Evolutionary conservation across 495 filamentous ascomycete genomes (phyloP), one percentile per base, ranked within the genome.

Genomic region (Penicillium angulare): DNA sequence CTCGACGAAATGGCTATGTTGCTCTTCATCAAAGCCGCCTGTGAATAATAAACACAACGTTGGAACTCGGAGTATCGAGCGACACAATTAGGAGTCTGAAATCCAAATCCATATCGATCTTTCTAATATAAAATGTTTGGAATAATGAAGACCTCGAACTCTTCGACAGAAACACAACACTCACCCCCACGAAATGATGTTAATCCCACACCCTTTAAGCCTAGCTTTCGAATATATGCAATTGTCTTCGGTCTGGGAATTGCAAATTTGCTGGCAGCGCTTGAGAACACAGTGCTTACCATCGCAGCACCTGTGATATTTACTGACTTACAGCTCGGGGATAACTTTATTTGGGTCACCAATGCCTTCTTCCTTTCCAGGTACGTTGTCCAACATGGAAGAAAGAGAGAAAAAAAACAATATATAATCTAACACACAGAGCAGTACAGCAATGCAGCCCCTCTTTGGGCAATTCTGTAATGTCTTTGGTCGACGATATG

Each of bases 401-500:
- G n/a, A n/a, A n/a, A n/a, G n/a, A n/a, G n/a, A n/a, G n/a, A n/a
- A n/a, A n/a, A n/a, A n/a, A 5, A 29, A 29, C 26, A 5, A 5
- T 5, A 29, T 12, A 29, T 12, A 29, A 29, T 5, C 26, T 29
- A 29, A 29, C 5, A 29, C n/a, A 29, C 26, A 29, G 6, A 5
- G 26, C 13, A 34, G 32, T 18, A 17, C 45, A 38, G 53, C 39
- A 6, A 21, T 56, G 20, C 44, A 61, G 50, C 68, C 68, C 17
- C 52, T 77, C 2, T 64, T 49, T 39, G 68, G 61, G 6, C 75
- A 81, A 55, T 43, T 73, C 3, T 64, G 69, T 13, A 68, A 81
- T 55, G 63, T 83, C n/a, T 78, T 77, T 50, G 79, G 79, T 8
- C 72, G 79, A 5, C 70, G 76, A 33, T 73, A 65, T 40, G 63